Conservation (phyloP, 106 monocot genomes). For the Cymbidium sinense region DNA sequence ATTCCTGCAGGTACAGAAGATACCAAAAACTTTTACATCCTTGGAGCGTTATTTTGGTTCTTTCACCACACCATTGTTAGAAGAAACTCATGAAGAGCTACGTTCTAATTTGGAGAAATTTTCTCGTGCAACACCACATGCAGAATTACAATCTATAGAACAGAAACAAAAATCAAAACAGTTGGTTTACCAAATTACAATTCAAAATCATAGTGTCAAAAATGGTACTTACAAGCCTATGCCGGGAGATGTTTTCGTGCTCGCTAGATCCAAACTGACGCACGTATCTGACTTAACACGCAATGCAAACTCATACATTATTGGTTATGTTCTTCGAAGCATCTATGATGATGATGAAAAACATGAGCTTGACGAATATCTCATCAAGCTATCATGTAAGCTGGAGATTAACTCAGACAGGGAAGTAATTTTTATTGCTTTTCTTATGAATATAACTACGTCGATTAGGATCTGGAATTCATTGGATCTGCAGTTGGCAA, state of each 20-base stretch:
- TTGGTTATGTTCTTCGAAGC: constrained; percentile 14
- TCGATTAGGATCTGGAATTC: constrained; percentile 37
- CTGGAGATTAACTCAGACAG: background rate
- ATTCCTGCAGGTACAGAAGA: background rate
- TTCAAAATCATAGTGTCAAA: background rate
- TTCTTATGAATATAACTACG: constrained; percentile 27
- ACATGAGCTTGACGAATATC: background rate
- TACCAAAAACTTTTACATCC: constrained; percentile 13
- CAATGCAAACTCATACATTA: constrained; percentile 1
- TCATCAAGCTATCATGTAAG: background rate
- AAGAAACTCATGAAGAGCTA: constrained; percentile 12
- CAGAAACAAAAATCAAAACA: background rate
- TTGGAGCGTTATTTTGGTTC: constrained; percentile 10
- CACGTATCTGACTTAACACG: constrained; percentile 15
- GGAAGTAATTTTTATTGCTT: background rate
- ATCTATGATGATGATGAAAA: constrained; percentile 8
- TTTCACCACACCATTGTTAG: constrained; percentile 10
- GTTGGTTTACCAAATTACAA: background rate
- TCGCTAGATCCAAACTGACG: constrained; percentile 10
- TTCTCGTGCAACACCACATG: background rate
- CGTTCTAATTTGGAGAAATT: background rate
- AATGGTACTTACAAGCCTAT: constrained; percentile 16
- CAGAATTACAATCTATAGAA: background rate
- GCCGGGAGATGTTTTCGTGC: constrained; percentile 18
- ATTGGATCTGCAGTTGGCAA: constrained; percentile 1